Base-by-base conservation (phyloP, 352 stramenopile species). In the Phytophthora pinifolia region DNA sequence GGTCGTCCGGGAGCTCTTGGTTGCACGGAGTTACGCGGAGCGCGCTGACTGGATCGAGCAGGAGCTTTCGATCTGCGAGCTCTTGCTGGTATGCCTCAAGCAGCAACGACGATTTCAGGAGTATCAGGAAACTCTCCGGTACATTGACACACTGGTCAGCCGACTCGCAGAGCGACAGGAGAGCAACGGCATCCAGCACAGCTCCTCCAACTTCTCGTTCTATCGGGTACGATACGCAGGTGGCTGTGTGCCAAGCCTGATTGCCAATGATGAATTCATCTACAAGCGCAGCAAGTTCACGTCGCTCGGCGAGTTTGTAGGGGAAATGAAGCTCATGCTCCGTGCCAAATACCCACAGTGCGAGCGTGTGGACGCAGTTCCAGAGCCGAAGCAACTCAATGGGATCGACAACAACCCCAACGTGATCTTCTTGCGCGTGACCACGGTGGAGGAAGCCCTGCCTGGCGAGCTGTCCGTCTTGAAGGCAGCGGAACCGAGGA, bases 221-320 rank as follows among this genome's bases (percentile, higher is more conserved):
- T 89, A 89, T 39, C 72, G 79, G 0, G 75, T 89, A 15, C 63
- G 62, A 36, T 74, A 78, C 9, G 65, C 66, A 17, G 76, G 79
- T 7, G 73, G 83, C 14, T 84, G 74, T 8, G 74, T 87, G n/a
- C 70, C 74, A 12, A 44, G 54, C 7, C 64, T 69, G 15, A 68
- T 78, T 1, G 57, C 73, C 1, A 65, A 48, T 9, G 51, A 71
- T 47, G 80, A 89, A 34, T 91, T 74, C 49, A 83, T 93, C 39
- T 90, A 91, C 74, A 88, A 86, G 42, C 76, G 83, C 4, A 84
- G 59, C 51, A 77, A 73, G 29, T 91, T 87, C 53, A 60, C 73
- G 42, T 88, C 78, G 12, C 57, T 91, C 1, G 74, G 79, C 0
- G 81, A 91, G 39, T 88, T 89, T 46, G 65, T 88, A 6, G 36